Evolutionary conservation across 768 basidiomycete genomes (phyloP).

Genomic region (Boletus tomentosulus): DNA sequence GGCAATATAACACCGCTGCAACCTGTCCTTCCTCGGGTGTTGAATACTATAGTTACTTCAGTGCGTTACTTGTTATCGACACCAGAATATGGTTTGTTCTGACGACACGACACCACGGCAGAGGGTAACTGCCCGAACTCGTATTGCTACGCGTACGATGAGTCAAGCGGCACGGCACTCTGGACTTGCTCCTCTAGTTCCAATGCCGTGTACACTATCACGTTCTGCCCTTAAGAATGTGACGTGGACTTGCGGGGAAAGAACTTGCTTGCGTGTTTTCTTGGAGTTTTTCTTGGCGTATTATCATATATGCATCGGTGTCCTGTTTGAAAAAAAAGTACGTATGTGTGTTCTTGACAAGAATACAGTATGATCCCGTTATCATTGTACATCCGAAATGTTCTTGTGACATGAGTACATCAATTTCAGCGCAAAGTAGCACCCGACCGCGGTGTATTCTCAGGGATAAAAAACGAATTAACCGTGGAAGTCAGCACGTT

Average conservation of each 20-base stretch:
- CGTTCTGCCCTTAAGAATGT: constrained; percentile 37
- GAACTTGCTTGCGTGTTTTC: background rate
- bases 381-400: too few species aligned
- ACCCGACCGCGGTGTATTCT: too few species aligned
- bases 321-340: background rate
- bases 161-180: constrained; percentile 41
- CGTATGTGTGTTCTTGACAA: background rate
- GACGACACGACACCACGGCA: constrained; percentile 13
- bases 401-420: too few species aligned
- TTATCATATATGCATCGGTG: background rate
- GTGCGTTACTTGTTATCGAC: constrained; percentile 21
- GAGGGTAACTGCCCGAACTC: constrained; percentile 42
- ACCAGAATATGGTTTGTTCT: background rate
- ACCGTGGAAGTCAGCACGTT: too few species aligned
- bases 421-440: too few species aligned
- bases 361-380: too few species aligned
- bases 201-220: constrained; percentile 43
- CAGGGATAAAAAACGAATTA: too few species aligned
- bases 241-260: background rate
- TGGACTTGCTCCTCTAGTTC: constrained; percentile 37
- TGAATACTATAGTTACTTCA: constrained; percentile 44
- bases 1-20: constrained; percentile 43
- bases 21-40: constrained; percentile 54
- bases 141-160: constrained; percentile 52
- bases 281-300: background rate